phyloP scores from a whole-genome alignment of 352 stramenopile species.

The Aphanomyces invadans region DNA sequence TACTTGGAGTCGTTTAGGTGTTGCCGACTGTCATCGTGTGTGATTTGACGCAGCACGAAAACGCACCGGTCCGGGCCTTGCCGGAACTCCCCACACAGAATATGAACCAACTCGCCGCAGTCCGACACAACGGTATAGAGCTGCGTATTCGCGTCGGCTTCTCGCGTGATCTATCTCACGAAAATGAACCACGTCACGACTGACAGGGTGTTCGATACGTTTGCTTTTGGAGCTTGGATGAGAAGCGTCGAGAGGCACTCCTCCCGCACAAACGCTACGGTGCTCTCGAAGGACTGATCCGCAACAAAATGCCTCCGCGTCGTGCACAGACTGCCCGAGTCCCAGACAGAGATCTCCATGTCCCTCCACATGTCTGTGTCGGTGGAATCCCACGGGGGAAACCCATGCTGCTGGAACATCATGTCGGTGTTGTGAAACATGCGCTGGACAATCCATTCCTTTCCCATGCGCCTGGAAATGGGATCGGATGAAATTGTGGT shows the following conservation, averaged over 20 bases:
- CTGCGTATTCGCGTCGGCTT: neutral
- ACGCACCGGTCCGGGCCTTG: neutral
- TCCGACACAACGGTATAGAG: neutral
- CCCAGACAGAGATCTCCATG: neutral
- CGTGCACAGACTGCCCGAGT: neutral
- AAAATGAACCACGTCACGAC: neutral
- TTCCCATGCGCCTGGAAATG: neutral
- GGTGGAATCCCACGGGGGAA: neutral
- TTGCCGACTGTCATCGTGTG: neutral
- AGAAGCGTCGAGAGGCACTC: neutral
- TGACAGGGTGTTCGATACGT: neutral
- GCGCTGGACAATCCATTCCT: neutral
- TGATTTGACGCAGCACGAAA: neutral
- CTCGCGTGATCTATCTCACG: neutral
- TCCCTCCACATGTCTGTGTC: neutral
- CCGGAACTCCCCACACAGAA: neutral
- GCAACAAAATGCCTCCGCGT: neutral
- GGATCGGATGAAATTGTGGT: neutral
- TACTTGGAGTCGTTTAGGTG: neutral
- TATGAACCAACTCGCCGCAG: neutral
- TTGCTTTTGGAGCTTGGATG: neutral
- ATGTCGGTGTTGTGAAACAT: neutral
- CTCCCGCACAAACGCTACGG: neutral
- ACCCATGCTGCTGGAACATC: neutral
- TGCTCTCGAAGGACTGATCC: neutral